Percentiles rank a stretch among this genome's conserved stretches.
These are phyloP conservation scores for Apiospora pterosperma DNA, from an alignment of 2,329 filamentous ascomycete species.

Conservation along the genomic window DNA sequence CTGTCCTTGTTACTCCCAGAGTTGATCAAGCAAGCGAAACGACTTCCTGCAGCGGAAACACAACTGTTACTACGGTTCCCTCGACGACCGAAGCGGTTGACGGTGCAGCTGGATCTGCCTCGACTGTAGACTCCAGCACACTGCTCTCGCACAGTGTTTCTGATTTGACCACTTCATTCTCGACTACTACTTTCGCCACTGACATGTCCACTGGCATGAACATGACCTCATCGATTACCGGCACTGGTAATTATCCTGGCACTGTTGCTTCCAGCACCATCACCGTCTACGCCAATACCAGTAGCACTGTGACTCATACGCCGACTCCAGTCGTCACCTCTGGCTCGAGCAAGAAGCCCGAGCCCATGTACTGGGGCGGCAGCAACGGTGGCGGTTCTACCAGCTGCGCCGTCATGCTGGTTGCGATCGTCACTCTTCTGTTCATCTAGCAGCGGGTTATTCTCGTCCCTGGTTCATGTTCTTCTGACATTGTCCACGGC, in stretches of 20 bases:
- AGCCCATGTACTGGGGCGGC: constrained; percentile 6
- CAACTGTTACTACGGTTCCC: neutral
- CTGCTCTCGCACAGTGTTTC: neutral
- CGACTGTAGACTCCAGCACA: neutral
- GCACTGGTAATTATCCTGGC: neutral
- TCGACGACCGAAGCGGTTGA: neutral
- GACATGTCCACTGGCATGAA: neutral
- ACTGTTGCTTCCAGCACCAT: constrained; percentile 1
- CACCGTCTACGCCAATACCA: constrained; percentile 1
- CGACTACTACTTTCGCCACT: neutral
- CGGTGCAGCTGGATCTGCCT: neutral
- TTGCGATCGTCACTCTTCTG: neutral
- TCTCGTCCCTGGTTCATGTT: neutral
- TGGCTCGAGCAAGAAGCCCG: constrained; percentile 9
- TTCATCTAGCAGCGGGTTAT: neutral
- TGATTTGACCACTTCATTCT: neutral
- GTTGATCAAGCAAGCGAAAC: neutral
- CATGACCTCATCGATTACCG: neutral
- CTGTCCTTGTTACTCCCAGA: neutral
- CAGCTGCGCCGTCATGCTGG: constrained; percentile 10
- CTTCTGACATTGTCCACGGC: neutral
- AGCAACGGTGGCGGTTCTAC: constrained; percentile 4
- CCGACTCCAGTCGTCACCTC: neutral
- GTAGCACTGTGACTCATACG: neutral
- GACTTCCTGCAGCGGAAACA: neutral